Evolutionary conservation across 2,329 filamentous ascomycete species (phyloP), one percentile per base, ranked within the genome.

Genomic region (Fusarium sp.): DNA sequence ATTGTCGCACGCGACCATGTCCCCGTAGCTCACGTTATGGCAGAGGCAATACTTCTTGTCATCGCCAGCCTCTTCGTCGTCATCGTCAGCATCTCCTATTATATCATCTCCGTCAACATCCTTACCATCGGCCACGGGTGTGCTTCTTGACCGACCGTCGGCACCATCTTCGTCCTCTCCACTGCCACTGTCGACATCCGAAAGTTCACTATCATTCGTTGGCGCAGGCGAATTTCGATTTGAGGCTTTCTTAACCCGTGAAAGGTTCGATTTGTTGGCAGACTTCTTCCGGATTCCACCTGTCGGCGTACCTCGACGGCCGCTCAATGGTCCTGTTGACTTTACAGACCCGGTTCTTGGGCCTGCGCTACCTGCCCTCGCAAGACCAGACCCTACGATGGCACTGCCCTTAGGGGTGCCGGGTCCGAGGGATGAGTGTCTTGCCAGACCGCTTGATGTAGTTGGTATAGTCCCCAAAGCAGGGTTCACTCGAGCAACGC

Each of bases 1-100:
- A 81, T 96, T 96, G 84, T 96, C 94, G 84, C 94, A 96, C 36
- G 93, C 94, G 72, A 96, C 93, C 94, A 96, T 96, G 79, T 96
- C 92, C 70, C 94, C 94, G 79, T 93, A 95, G 82, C 92, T 94
- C 74, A 95, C 92, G 77, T 93, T 93, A 81, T 95, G 92, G 82
- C 94, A 96, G 36, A 92, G 87, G 83, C 94, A 96, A 83, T 96
- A 96, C 81, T 94, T 93, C 79, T 93, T 92, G 82, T 95, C 93
- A 72, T 92, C 91, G 62, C 90, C 91, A 47, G 92, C 92, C 63
- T 94, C 92, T 56, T 94, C 92, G 38, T 92, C 91, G 28, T 90
- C 86, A 80, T 75, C 85, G 64, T 90, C 86, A 14, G 84, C 87
- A 63, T 87, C 87, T 35, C 88, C 88, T 76, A 90, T 83, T 68